phyloP scores from a whole-genome alignment of 2,329 filamentous ascomycete species.

The Calonectria honghensis region DNA sequence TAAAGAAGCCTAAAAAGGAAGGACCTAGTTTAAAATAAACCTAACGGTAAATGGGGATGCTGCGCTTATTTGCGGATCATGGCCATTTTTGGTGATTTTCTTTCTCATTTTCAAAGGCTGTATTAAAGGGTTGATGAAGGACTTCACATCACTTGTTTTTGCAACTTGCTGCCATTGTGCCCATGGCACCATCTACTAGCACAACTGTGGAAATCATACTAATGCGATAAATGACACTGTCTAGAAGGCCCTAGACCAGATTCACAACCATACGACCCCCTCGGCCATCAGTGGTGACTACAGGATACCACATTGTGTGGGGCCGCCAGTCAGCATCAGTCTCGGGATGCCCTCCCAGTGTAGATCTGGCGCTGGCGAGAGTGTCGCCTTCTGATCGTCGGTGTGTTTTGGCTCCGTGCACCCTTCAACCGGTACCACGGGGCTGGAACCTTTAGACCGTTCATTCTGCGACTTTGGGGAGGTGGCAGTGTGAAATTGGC shows the following conservation, averaged over 20 bases:
- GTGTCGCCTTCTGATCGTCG: background rate
- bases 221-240: background rate
- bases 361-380: background rate
- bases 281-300: background rate
- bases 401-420: background rate
- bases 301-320: background rate
- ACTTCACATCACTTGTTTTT: background rate
- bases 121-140: background rate
- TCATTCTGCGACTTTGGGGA: background rate
- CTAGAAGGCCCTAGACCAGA: background rate
- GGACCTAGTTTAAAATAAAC: background rate
- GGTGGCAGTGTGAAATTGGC: background rate
- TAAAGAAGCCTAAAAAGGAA: constrained; percentile 1
- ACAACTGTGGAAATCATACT: background rate
- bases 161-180: too few species aligned
- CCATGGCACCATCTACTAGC: background rate
- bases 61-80: background rate
- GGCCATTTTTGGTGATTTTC: background rate
- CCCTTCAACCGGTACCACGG: constrained; percentile 1
- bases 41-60: background rate
- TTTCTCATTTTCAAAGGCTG: background rate
- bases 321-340: background rate
- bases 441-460: background rate
- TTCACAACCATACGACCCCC: background rate
- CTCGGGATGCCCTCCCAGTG: background rate